Evolutionary conservation across 2,329 filamentous ascomycete species (phyloP).

Genomic region (Mycosphaerella sp.): DNA sequence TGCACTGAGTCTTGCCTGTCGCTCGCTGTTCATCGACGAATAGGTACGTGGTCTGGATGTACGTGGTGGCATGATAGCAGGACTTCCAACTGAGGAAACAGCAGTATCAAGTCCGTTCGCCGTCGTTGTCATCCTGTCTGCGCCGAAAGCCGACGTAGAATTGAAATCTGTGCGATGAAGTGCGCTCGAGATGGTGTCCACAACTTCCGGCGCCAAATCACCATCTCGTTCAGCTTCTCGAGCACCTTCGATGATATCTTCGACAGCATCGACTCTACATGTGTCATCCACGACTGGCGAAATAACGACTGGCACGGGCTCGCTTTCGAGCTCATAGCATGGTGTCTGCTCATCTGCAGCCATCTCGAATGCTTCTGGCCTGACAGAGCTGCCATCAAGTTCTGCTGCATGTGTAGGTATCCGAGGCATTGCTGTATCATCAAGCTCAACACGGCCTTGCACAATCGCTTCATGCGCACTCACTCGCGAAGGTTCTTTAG

Average conservation of each 20-base stretch:
- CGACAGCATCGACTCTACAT: conserved; percentile 5
- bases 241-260: not conserved
- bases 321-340: conserved; percentile 35
- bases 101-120: conserved; percentile 5
- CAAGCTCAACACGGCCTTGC: conserved; percentile 27
- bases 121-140: conserved; percentile 10
- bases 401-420: conserved; percentile 25
- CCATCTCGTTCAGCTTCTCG: conserved; percentile 37
- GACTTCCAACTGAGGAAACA: conserved; percentile 6
- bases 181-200: conserved; percentile 26
- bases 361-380: conserved; percentile 24
- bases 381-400: conserved; percentile 27
- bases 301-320: conserved; percentile 33
- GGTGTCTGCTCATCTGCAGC: conserved; percentile 26
- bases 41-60: conserved; percentile 26
- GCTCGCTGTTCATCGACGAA: conserved; percentile 28
- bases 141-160: conserved; percentile 21
- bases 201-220: conserved; percentile 43
- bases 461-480: conserved; percentile 20
- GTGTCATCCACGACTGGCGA: conserved; percentile 34
- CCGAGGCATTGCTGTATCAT: conserved; percentile 24
- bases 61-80: conserved; percentile 8
- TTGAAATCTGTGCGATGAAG: conserved; percentile 17
- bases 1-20: conserved; percentile 27
- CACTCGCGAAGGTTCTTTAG: conserved; percentile 37